Evolutionary conservation across 306 rosid genomes (phyloP), one percentile per base, ranked within the genome.

Genomic region (Mimosa bimucronata): DNA sequence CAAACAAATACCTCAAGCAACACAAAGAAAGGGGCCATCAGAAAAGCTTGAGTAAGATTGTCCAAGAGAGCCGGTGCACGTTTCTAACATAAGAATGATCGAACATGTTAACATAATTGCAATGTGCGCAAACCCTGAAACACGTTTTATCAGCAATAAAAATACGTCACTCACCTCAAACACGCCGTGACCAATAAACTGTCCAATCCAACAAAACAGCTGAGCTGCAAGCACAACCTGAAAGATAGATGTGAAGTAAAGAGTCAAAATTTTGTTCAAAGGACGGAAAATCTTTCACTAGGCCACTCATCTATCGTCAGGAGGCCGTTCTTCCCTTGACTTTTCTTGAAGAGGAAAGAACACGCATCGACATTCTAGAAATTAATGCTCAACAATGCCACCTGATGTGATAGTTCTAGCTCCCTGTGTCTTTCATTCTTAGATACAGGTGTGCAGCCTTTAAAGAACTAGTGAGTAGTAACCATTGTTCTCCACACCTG

Each of bases 31-130:
- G 98, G 98, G 68, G 91, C 97, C 97, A 92, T 90, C 26, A 95
- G 85, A 77, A 95, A 87, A 44, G 96, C 98, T 87, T 95, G 97
- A 15, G 74, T 85, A 68, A 92, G 96, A 83, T 95, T 95, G 86
- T 95, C 97, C 70, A 91, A 79, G 44, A 91, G 89, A 81, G 97
- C 97, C 5, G 98, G 98, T 45, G 97, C 97, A 60, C 94, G 94
- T 92, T 90, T 91, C 98, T 95, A 50, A 70, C n/a, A 78, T 19
- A 45, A 42, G 29, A 81, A 16, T 50, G 13, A 48, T 10, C 16
- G 52, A 53, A 25, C 13, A 13, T 18, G 38, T 50, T 2, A 71
- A 71, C 72, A 83, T 21, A 65, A 67, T 61, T n/a, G 60, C 57
- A 77, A 34, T 34, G 60, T 31, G 38, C 28, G 41, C 13, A 77